Base-by-base conservation (phyloP, 202 grass and related monocot species). In the Cymbopogon flexuosus region DNA sequence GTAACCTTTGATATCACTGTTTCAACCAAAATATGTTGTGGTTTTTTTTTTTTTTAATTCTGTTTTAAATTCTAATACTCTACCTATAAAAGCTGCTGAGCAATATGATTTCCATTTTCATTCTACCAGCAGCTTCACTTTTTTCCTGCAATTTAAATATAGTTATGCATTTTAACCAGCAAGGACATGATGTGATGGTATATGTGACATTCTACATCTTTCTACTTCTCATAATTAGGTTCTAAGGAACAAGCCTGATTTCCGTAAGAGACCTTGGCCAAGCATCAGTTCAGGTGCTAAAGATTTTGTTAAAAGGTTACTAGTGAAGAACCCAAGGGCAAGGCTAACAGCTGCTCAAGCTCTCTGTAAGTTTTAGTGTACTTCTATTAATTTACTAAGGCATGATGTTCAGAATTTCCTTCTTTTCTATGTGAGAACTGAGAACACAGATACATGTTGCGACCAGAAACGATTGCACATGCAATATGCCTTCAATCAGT, bases 341-440 rank as follows among this genome's bases (percentile, higher is more conserved):
- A 90, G 96, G 86, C 86, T 99, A 72, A 99, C 96, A 64, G 96
- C 96, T 76, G 96, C 96, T 83, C 96, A 99, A 93, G 92, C 96
- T 88, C 90, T 99, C 56, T 99, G 96, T 99, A 86, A 87, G 92
- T 78, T 85, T 31, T 67, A 43, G 56, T 46, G 60, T 31, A 75
- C 18, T 56, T 57, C 47, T 10, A 47, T 24, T 83, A 43, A 39
- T 62, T 51, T 68, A 23, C 41, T 83, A 78, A 67, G 34, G 13
- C 15, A 60, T 39, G 67, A 49, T 79, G 9, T 19, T 60, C 16
- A 73, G 19, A 39, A 22, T 79, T 73, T 8, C 14, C 40, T 66
- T 18, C 60, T 69, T 71, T 51, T 82, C 39, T 69, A 29, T 21
- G 3, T 65, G 39, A 40, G 39, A 40, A 83, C 22, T 8, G 19